phyloP scores from a whole-genome alignment of 768 basidiomycete species.

The Coprinellus micaceus region DNA sequence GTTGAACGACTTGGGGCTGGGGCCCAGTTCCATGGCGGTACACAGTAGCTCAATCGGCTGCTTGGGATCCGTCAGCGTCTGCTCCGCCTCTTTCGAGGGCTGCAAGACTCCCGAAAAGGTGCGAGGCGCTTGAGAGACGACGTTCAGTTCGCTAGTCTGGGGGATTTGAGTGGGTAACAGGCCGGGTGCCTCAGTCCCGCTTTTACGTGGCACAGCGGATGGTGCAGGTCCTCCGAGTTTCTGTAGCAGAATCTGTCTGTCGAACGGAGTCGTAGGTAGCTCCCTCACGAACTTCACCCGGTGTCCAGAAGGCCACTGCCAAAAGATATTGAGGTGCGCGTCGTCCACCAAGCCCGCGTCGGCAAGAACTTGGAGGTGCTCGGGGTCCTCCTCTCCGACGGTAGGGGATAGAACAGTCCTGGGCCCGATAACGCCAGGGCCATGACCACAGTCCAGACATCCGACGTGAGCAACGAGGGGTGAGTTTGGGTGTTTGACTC shows the following conservation, averaged over 20 bases:
- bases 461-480: neutral
- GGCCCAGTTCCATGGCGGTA: slow-evolving; percentile 10
- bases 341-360: slow-evolving; percentile 10
- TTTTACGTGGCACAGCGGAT: too few relatives aligned
- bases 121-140: too few relatives aligned
- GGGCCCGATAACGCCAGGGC: neutral
- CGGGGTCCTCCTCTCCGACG: slow-evolving; percentile 1
- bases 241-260: neutral
- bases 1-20: slow-evolving; percentile 7
- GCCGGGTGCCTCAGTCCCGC: too few relatives aligned
- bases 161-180: too few relatives aligned
- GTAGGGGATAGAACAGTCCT: neutral
- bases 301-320: neutral
- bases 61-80: neutral
- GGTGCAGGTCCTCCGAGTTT: too few relatives aligned
- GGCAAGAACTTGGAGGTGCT: slow-evolving; percentile 4
- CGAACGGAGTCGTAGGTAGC: neutral
- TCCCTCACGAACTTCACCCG: neutral
- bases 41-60: slow-evolving; percentile 1
- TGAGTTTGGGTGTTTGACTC: too few relatives aligned
- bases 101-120: neutral
- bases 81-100: neutral
- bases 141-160: too few relatives aligned
- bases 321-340: slow-evolving; percentile 4
- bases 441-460: neutral